These are phyloP conservation scores for Pyrenopolyporus hunteri DNA, from an alignment of 495 filamentous ascomycete genomes.

Conservation along the genomic window DNA sequence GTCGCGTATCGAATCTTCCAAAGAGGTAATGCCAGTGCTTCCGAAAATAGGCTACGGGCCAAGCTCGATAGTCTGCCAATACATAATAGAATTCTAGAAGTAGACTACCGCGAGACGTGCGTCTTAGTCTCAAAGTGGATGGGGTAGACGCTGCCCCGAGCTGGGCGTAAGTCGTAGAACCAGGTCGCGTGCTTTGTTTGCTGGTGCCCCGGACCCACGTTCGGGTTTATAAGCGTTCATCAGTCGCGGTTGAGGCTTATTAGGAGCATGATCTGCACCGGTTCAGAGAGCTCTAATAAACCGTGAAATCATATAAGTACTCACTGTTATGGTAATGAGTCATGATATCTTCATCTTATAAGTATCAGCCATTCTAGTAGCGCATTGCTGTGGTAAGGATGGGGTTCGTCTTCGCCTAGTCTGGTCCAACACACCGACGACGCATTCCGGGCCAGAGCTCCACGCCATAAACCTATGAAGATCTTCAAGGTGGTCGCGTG, in stretches of 20 bases:
- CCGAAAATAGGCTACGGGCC: not conserved
- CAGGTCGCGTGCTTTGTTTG: conserved; percentile 32
- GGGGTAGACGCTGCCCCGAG: conserved; percentile 8
- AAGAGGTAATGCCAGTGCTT: not conserved
- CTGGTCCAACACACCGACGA: conserved; percentile 1
- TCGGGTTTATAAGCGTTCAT: conserved; percentile 19
- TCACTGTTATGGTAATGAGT: conserved; percentile 10
- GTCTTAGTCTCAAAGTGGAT: conserved; percentile 20
- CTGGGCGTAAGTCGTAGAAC: conserved; percentile 30
- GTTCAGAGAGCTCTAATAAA: conserved; percentile 7
- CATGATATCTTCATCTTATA: conserved; percentile 15
- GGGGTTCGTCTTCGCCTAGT: conserved; percentile 13
- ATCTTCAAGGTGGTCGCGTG: conserved; percentile 14
- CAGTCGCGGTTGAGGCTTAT: not conserved
- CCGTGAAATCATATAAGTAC: conserved; percentile 12
- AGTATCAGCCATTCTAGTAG: conserved; percentile 12
- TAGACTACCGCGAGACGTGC: conserved; percentile 9
- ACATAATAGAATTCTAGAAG: conserved; percentile 1
- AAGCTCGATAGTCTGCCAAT: conserved; percentile 16
- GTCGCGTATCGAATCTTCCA: conserved; percentile 7
- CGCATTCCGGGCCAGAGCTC: not conserved
- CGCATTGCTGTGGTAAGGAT: conserved; percentile 10
- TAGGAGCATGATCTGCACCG: conserved; percentile 21
- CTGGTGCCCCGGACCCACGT: conserved; percentile 22
- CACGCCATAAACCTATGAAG: conserved; percentile 3